These are phyloP conservation scores for Alloteropsis semialata DNA, from an alignment of 176 grass and related monocot species.

Conservation along the genomic window DNA sequence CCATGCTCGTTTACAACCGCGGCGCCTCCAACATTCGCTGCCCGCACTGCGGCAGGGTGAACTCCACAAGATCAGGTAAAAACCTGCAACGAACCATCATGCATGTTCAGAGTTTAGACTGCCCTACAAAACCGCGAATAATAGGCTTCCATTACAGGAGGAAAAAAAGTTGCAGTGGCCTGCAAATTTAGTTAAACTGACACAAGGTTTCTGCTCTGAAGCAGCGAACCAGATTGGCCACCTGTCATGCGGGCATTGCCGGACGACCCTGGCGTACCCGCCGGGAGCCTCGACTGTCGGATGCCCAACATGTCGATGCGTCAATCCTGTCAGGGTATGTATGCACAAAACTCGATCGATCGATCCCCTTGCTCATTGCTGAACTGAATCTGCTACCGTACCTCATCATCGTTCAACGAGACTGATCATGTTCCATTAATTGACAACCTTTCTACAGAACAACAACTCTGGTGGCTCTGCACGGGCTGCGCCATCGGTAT, in stretches of 20 bases:
- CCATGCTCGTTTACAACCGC: slow-evolving; percentile 45
- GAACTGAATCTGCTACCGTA: neutral
- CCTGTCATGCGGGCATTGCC: slow-evolving; percentile 52
- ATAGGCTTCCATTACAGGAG: too few species aligned
- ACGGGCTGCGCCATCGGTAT: slow-evolving; percentile 1
- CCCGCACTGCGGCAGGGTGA: slow-evolving; percentile 33
- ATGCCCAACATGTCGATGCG: slow-evolving; percentile 38
- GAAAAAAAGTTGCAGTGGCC: neutral
- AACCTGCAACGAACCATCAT: neutral
- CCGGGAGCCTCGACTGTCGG: slow-evolving; percentile 42
- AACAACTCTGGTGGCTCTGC: neutral
- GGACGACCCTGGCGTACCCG: slow-evolving; percentile 41
- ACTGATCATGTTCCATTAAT: neutral
- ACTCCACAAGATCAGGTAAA: slow-evolving; percentile 58
- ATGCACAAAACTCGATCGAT: neutral
- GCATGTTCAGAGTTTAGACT: neutral
- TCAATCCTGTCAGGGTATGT: slow-evolving; percentile 48
- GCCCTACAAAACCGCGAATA: neutral
- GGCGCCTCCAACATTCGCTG: slow-evolving; percentile 52
- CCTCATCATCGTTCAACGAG: neutral
- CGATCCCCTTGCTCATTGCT: neutral
- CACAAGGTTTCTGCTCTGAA: neutral
- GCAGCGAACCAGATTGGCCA: slow-evolving; percentile 39
- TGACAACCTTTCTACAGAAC: neutral
- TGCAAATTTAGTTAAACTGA: neutral